These are phyloP conservation scores for Epichloe bromicola DNA, from an alignment of 2,329 filamentous ascomycete genomes.

Conservation along the genomic window DNA sequence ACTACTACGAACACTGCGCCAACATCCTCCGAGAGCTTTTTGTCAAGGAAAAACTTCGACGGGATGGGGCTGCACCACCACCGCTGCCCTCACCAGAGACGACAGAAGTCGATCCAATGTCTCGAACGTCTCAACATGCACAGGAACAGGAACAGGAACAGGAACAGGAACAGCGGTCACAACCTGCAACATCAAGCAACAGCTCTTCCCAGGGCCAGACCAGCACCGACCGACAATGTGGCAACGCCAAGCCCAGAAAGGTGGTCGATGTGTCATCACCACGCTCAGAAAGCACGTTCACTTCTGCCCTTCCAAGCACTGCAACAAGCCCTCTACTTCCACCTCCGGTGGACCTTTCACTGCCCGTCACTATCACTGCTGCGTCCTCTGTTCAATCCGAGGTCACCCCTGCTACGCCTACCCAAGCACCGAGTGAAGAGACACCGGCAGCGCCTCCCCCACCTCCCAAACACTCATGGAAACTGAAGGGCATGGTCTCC, in stretches of 20 bases:
- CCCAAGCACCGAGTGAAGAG: slow-evolving; percentile 19
- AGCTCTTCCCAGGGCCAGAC: slow-evolving; percentile 16
- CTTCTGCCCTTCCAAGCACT: slow-evolving; percentile 23
- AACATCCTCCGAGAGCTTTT: slow-evolving; percentile 82
- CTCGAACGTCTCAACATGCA: slow-evolving; percentile 17
- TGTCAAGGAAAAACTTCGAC: slow-evolving; percentile 59
- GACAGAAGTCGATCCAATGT: slow-evolving; percentile 31
- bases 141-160: slow-evolving; percentile 23
- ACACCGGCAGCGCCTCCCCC: slow-evolving; percentile 50
- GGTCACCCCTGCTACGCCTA: slow-evolving; percentile 12
- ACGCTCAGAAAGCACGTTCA: slow-evolving; percentile 17
- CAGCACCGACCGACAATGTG: slow-evolving; percentile 8
- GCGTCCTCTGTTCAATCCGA: slow-evolving; percentile 24
- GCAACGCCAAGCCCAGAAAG: slow-evolving; percentile 12
- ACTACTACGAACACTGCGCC: slow-evolving; percentile 89
- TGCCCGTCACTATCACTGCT: slow-evolving; percentile 19
- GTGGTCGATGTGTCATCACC: slow-evolving; percentile 19
- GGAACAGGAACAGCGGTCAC: slow-evolving; percentile 16
- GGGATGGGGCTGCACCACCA: slow-evolving; percentile 45
- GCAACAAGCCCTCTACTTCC: slow-evolving; percentile 22
- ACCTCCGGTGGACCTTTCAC: slow-evolving; percentile 18
- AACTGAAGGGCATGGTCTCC: slow-evolving; percentile 92
- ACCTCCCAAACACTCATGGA: slow-evolving; percentile 86
- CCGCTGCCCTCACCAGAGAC: slow-evolving; percentile 36
- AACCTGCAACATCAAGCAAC: slow-evolving; percentile 10